Evolutionary conservation across 2,329 filamentous ascomycete species (phyloP), one percentile per base, ranked within the genome.

Genomic region (Colletotrichum sp.): DNA sequence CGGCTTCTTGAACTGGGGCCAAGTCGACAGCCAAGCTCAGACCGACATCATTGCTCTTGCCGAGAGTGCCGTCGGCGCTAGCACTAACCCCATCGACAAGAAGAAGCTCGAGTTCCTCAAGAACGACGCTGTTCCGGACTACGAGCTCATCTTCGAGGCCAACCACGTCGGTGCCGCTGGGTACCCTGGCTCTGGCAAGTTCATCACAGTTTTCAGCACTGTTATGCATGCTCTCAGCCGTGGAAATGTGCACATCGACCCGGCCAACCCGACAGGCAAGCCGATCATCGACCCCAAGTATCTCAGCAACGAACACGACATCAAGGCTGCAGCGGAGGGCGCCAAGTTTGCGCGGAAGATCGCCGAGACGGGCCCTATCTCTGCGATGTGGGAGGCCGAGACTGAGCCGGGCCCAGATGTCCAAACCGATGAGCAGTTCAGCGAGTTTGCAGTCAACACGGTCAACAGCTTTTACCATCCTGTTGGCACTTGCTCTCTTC

Each of bases 1-100:
- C 58, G 78, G 83, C 1, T 87, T 86, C 77, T 77, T 85, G 32
- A 84, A 83, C n/a, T 89, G 86, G 86, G 73, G 80, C 2, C 82
- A 83, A 66, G 80, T 84, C 60, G 71, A 80, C 6, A 80, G 82
- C 24, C 81, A 81, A 21, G 80, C 81, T 6, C 81, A 80, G 8
- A 77, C 71, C 36, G 61, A 61, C 48, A 68, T 86, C 15, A 79
- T 82, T 2, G 64, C 78, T 4, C 79, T 86, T 0, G 86, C 86
- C 6, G 73, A 82, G 38, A 71, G 77, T 3, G 84, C 81, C 12
- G 78, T 80, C 28, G 79, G 77, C 5, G 78, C 79, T 10, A 79
- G 80, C 5, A 77, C 73, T 3, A 81, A 80, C 56, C 80, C 80
- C 43, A 79, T 85, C 8, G 83, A 85, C 70, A 76, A 81, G 76